Base-by-base conservation (phyloP, 2,329 filamentous ascomycete genomes). In the Chaetomium sp. region DNA sequence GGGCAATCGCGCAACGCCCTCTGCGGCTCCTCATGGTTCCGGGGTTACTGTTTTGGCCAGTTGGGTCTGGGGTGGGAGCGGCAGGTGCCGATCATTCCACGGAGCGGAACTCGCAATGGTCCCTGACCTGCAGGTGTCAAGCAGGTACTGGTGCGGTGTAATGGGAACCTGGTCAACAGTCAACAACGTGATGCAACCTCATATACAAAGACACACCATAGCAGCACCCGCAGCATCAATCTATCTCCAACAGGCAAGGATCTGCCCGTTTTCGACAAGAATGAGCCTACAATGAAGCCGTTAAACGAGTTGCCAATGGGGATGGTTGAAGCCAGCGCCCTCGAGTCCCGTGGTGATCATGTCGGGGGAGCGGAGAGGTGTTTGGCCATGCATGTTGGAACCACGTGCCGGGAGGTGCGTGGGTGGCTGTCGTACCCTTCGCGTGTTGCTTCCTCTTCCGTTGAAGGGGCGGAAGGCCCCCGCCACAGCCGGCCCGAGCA, bases 81-180 rank as follows among this genome's bases (percentile, higher is more conserved):
- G 66, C 60, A 65, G 42, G 57, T 51, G 65, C 53, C 64, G 65
- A 67, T 68, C 63, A 64, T 54, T 65, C 38, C 47, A 50, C 33
- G 63, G 53, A 33, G 47, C 49, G 45, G 59, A n/a, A 56, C 35
- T 51, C 63, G 51, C 65, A 61, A 47, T 54, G 60, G 38, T 60
- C 60, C 62, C 62, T 60, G 63, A 60, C 57, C 60, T 69, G 68
- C 69, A 71, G 63, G 61, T 66, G 50, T 65, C 67, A 69, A 69
- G 70, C 70, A 68, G 68, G 69, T 70, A 72, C 53, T 56, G 27
- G 29, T 56, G 53, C 66, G 58, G 59, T 61, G 45, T 63, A 62
- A 42, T 62, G 50, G 60, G 60, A 69, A 70, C 70, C 69, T 64
- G 70, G 70, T 72, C 66, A 66, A 63, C 66, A 53, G 62, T 31